These are phyloP conservation scores for Ilex asprella DNA, from an alignment of 257 asterid genomes.

Conservation along the genomic window DNA sequence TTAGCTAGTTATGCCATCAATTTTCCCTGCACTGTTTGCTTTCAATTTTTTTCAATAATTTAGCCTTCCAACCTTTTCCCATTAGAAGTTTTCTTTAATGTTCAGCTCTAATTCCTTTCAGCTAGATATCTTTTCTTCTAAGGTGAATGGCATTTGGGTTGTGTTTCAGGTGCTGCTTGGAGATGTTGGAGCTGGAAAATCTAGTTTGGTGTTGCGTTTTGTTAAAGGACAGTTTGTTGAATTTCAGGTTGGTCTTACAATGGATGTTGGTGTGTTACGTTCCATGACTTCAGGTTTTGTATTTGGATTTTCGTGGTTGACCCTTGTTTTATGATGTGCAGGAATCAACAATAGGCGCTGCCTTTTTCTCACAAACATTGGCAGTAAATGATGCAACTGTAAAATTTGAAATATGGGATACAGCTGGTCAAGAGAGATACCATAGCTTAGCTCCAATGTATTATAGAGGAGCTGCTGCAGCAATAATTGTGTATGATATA, in stretches of 20 bases:
- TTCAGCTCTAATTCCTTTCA: neutral
- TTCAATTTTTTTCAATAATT: too few relatives aligned
- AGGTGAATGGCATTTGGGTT: conserved; percentile 4
- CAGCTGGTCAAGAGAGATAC: conserved; percentile 93
- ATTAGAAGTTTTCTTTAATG: neutral
- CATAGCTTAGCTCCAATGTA: conserved; percentile 94
- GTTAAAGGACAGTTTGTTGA: conserved; percentile 83
- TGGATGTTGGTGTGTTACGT: neutral
- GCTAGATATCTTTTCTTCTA: conserved; percentile 9
- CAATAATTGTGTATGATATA: conserved; percentile 70
- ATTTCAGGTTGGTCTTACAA: conserved; percentile 51
- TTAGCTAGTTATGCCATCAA: too few relatives aligned
- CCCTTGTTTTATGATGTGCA: conserved; percentile 19
- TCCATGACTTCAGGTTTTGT: neutral
- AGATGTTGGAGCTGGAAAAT: conserved; percentile 89
- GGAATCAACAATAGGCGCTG: conserved; percentile 94
- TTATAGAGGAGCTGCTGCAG: conserved; percentile 91
- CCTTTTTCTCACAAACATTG: conserved; percentile 78
- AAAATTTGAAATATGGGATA: conserved; percentile 88
- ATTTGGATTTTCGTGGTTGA: conserved; percentile 9
- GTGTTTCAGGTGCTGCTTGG: conserved; percentile 68
- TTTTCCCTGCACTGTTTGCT: too few relatives aligned
- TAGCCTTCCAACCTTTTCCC: neutral
- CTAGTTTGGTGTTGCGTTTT: conserved; percentile 77
- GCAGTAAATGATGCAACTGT: conserved; percentile 79